Evolutionary conservation across 2,329 filamentous ascomycete genomes (phyloP), one percentile per base, ranked within the genome.

Genomic region (Ophiostoma piceae): DNA sequence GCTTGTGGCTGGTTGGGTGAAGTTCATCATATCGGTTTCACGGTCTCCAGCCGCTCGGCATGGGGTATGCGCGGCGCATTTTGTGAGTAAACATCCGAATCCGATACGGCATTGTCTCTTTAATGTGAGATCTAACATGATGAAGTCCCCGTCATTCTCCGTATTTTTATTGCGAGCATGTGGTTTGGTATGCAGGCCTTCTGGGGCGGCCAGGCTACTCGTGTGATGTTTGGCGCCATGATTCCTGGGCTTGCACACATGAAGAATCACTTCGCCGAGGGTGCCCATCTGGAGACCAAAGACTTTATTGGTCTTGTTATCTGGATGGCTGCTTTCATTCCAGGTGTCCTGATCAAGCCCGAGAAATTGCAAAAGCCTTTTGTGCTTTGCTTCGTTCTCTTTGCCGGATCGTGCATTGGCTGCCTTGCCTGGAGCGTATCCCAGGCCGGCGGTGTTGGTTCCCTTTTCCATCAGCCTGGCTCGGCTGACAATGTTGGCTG

Each of bases 31-130:
- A 79, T 82, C 41, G 79, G 79, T 8, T 83, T 81, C 57, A 78
- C 81, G 0, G 79, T 83, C 16, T 75, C 78, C 7, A 76, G 77
- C 12, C 76, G 81, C 7, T 76, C 77, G 29, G 75, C 79, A 37
- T 82, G 79, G 78, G 82, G 81, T 19, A 76, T 81, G 71, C 79
- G 77, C 29, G 81, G 81, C 1, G 75, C 77, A 9, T 84, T 83
- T 66, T 81, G 71, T 70, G 35, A 6, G 70, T 67, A 22, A 4
- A 35, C 9, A 35, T 3, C 51, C 12, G 74, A 12, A 74, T 75
- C 60, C 43, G 2, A 8, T n/a, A 7, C 19, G 16, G 19, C 19
- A 47, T 7, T n/a, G 14, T 47, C 14, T n/a, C 16, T 57, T 57
- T 14, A 8, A 57, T 2, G n/a, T 14, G n/a, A 22, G 22, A 57